These are phyloP conservation scores for Trametopsis cervina DNA, from an alignment of 768 basidiomycete species.

Conservation along the genomic window DNA sequence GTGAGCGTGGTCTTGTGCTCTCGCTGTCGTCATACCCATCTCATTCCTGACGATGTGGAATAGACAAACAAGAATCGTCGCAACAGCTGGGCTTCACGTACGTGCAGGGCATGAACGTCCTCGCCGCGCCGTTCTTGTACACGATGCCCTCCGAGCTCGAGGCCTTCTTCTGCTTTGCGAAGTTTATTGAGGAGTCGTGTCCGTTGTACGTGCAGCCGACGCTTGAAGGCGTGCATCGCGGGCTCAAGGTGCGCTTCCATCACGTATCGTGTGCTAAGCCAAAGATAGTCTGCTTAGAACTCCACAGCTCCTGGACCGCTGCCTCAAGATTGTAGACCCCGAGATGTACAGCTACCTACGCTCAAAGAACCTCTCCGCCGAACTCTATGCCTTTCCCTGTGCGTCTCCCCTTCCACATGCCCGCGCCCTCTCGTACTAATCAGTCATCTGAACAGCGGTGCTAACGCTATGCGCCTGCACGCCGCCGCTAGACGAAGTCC, in stretches of 20 bases:
- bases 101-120: slow-evolving; percentile 99
- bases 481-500: slow-evolving; percentile 90
- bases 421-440: not conserved
- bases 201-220: slow-evolving; percentile 97
- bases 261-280: not conserved
- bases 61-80: slow-evolving; percentile 67
- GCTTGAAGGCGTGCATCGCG: slow-evolving; percentile 90
- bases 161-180: slow-evolving; percentile 94
- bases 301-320: slow-evolving; percentile 86
- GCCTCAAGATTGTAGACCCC: slow-evolving; percentile 85
- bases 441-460: slow-evolving; percentile 49
- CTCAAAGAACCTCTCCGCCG: slow-evolving; percentile 88
- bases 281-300: no score
- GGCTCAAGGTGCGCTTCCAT: slow-evolving; percentile 78
- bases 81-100: slow-evolving; percentile 89
- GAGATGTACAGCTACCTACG: slow-evolving; percentile 77
- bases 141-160: slow-evolving; percentile 98
- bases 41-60: no score
- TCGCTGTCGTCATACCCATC: not conserved
- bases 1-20: slow-evolving; percentile 38
- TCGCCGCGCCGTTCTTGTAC: slow-evolving; percentile 96
- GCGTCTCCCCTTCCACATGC: slow-evolving; percentile 25
- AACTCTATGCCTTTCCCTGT: slow-evolving; percentile 98
- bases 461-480: slow-evolving; percentile 96
- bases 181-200: slow-evolving; percentile 92